These are phyloP conservation scores for Cercospora zeina DNA, from an alignment of 2,329 filamentous ascomycete species.

Conservation along the genomic window DNA sequence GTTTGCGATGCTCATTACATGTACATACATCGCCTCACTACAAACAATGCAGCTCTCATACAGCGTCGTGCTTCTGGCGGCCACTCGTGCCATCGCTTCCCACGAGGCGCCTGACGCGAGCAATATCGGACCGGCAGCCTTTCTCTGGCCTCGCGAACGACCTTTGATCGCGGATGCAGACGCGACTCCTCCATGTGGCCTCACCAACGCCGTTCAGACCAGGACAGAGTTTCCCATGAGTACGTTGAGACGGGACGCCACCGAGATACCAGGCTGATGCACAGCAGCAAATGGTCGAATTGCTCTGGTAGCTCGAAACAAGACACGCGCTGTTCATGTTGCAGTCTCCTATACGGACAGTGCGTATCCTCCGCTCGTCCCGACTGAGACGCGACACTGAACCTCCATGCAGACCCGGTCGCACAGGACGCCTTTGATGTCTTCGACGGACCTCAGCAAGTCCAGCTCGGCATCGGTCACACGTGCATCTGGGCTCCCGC, in stretches of 20 bases:
- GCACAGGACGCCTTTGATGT: constrained; percentile 45
- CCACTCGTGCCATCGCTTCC: neutral
- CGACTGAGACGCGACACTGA: neutral
- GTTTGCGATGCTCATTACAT: neutral
- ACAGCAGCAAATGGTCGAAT: constrained; percentile 55
- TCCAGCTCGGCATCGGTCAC: constrained; percentile 48
- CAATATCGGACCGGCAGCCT: constrained; percentile 26
- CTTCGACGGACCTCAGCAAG: constrained; percentile 38
- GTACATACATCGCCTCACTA: neutral
- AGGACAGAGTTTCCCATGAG: constrained; percentile 59
- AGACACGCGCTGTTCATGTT: constrained; percentile 57
- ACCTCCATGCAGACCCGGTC: constrained; percentile 41
- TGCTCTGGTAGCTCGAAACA: constrained; percentile 58
- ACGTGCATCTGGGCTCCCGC: constrained; percentile 49
- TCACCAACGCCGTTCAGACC: constrained; percentile 49
- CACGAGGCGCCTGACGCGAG: neutral
- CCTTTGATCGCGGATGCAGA: constrained; percentile 57
- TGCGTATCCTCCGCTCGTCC: constrained; percentile 33
- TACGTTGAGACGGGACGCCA: constrained; percentile 35
- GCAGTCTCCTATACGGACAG: constrained; percentile 56
- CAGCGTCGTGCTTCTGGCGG: neutral
- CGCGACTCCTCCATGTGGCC: constrained; percentile 61
- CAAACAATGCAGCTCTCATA: neutral
- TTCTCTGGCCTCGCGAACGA: constrained; percentile 62
- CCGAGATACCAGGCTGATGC: neutral